Evolutionary conservation across 2,329 filamentous ascomycete genomes (phyloP), one percentile per base, ranked within the genome.

Genomic region (Curvularia spicifera): DNA sequence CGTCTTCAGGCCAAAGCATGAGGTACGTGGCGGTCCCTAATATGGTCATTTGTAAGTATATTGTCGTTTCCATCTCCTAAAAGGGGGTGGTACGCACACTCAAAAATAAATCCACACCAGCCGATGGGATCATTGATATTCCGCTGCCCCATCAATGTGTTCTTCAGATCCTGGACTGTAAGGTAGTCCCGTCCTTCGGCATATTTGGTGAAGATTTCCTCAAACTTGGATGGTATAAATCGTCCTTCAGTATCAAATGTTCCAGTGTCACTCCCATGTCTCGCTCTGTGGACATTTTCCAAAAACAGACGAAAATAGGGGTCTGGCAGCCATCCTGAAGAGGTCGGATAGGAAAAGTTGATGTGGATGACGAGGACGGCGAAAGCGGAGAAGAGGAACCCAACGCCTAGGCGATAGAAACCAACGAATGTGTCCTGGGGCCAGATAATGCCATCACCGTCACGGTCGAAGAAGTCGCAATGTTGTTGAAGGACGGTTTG

Each of bases 1-100:
- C 85, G 66, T 87, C 83, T 40, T 80, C 78, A 0, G 85, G 84
- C 81, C 81, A 83, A 5, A 86, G 72, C 44, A 87, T 74, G 15
- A 86, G 65, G 56, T 83, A 85, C 0, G 82, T 82, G 0, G 82
- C 82, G 2, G 79, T 64, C 79, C 80, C 80, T 78, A 66, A 20
- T 24, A 31, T 20, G 7, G 24, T 7, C n/a, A 26, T 12, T 1
- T 3, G 29, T 59, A 26, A 61, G 31, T 35, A 28, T 22, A 4
- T 15, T 29, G 2, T n/a, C 33, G 24, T 1, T 15, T 43, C 42
- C 26, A n/a, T n/a, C 13, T 9, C 2, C 4, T 6, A 15, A 10
- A 7, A 4, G 46, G 20, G 8, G 1, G 10, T 58, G 56, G 35
- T 68, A 78, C 60, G 45, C 43, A 63, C 68, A 83, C 62, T 83